phyloP scores from a whole-genome alignment of 176 grass and related monocot species.

The Saccharum spontaneum region DNA sequence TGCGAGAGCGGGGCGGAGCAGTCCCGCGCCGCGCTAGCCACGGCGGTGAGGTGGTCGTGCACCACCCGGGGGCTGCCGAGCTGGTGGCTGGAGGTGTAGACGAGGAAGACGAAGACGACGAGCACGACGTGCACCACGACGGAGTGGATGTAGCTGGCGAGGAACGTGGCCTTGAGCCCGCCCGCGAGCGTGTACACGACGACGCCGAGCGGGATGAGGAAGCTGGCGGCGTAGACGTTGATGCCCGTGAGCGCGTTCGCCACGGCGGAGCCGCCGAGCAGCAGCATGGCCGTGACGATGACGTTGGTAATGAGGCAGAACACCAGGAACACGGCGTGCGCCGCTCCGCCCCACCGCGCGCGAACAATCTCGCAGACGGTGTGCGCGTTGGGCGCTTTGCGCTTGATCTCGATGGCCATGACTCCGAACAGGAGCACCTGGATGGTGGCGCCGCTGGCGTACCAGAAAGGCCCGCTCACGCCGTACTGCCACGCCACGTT shows the following conservation, averaged over 20 bases:
- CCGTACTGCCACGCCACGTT: conserved; percentile 83
- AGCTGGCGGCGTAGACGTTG: conserved; percentile 71
- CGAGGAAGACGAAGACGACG: conserved; percentile 72
- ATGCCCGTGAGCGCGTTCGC: conserved; percentile 77
- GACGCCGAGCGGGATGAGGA: conserved; percentile 78
- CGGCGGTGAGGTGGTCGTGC: conserved; percentile 56
- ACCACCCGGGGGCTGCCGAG: conserved; percentile 64
- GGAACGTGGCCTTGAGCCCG: conserved; percentile 76
- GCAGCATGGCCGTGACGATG: conserved; percentile 78
- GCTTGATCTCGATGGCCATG: conserved; percentile 86
- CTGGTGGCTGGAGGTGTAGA: conserved; percentile 55
- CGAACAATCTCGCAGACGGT: conserved; percentile 77
- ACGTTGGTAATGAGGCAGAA: conserved; percentile 78
- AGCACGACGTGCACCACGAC: conserved; percentile 68
- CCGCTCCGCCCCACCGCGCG: conserved; percentile 51
- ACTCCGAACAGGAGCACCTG: conserved; percentile 78
- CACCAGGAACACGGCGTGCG: conserved; percentile 63
- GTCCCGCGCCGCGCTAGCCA: conserved; percentile 41
- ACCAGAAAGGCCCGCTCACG: conserved; percentile 81
- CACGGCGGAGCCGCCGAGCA: conserved; percentile 70
- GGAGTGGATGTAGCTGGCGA: conserved; percentile 83
- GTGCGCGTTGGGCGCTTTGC: conserved; percentile 73
- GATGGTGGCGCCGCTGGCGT: conserved; percentile 70
- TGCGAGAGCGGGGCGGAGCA: conserved; percentile 56
- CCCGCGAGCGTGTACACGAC: conserved; percentile 77